Evolutionary conservation across 2,329 filamentous ascomycete species (phyloP), one percentile per base, ranked within the genome.

Genomic region (Alternaria burnsii): DNA sequence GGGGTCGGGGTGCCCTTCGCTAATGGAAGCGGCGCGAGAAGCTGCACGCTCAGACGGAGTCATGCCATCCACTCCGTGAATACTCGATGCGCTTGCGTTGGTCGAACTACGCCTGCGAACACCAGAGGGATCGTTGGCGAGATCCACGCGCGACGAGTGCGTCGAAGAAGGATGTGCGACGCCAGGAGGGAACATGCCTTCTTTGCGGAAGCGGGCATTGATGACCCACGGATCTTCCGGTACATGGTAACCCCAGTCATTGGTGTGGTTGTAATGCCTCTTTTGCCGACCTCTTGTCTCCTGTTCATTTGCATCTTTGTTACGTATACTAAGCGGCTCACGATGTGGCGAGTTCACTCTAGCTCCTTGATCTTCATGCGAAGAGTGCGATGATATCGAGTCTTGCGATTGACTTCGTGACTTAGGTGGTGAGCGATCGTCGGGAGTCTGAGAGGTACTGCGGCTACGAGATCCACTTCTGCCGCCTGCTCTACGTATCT

Each of bases 211-310:
- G 50, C 94, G 91, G 26, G 95, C 93, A 63, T 91, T 89, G 74
- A 98, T 96, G 64, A 96, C 92, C 94, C 94, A 98, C 11, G 94
- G 92, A 72, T 98, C 94, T 59, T 92, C 93, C 0, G 94, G 93
- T n/a, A 98, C 86, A 67, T 88, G 89, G 78, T 97, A 97, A 62
- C 90, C 87, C 68, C 79, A 85, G 69, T 84, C 82, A 62, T 84
- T 83, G 70, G 78, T 80, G 12, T 79, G 75, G 18, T 81, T 82
- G 61, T 80, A 79, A 26, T 80, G 77, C 58, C 79, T 79, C 52
- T 78, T 77, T 18, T 74, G 71, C 10, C 80, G 73, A n/a, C 76
- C 76, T 51, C 78, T 69, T n/a, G 65, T 48, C 8, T 66, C 66
- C 18, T 69, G 55, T 4, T 61, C 65, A 6, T 68, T 69, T 6